Conservation (phyloP, 139 green algal species). For the Auxenochlorella protothecoides region DNA sequence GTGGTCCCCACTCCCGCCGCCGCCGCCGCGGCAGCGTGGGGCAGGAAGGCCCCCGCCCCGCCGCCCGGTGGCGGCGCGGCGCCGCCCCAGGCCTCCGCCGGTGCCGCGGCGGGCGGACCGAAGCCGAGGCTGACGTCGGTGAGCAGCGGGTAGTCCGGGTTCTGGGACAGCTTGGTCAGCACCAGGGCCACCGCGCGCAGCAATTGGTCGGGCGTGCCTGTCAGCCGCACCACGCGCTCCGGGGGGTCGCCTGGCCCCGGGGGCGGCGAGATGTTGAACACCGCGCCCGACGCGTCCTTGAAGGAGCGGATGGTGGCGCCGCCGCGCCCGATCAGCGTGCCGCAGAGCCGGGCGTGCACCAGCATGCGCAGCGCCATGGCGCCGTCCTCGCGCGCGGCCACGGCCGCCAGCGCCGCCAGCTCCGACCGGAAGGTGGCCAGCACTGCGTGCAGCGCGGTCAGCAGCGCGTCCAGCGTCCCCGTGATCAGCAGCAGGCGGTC, state of each 20-base stretch:
- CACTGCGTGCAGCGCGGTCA: constrained; percentile 71
- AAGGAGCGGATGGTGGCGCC: constrained; percentile 68
- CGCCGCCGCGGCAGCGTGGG: constrained; percentile 7
- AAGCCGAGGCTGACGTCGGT: constrained; percentile 25
- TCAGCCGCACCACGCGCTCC: constrained; percentile 66
- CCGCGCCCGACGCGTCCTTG: constrained; percentile 54
- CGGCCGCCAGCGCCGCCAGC: constrained; percentile 10
- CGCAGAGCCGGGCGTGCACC: constrained; percentile 63
- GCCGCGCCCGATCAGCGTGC: constrained; percentile 67
- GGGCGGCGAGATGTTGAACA: constrained; percentile 58
- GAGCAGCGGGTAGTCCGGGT: constrained; percentile 50
- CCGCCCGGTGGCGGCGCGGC: background rate
- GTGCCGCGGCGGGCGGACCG: background rate
- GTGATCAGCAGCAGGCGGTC: constrained; percentile 67
- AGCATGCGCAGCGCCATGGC: constrained; percentile 46
- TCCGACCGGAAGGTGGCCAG: constrained; percentile 52
- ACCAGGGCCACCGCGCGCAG: constrained; percentile 66
- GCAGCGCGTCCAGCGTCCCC: constrained; percentile 53
- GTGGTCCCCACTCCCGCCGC: constrained; percentile 1
- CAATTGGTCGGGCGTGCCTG: constrained; percentile 52
- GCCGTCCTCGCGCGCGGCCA: constrained; percentile 11
- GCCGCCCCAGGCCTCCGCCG: background rate
- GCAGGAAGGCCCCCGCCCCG: background rate
- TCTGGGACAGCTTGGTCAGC: constrained; percentile 59
- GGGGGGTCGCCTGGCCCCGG: constrained; percentile 17